Base-by-base conservation (phyloP, 164 flowering plant species). In the Macadamia integrifolia region DNA sequence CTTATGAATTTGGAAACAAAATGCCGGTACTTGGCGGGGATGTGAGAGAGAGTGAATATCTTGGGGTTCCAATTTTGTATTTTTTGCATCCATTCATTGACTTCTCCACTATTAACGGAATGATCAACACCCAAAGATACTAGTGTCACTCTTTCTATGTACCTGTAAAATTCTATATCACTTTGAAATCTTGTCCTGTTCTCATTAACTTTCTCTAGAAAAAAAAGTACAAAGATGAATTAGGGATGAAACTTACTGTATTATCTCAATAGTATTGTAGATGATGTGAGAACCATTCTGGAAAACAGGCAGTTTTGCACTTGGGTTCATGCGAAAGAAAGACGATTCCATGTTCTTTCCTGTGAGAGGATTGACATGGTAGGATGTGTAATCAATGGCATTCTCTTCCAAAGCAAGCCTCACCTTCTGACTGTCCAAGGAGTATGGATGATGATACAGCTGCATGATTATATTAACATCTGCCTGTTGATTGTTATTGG, bases 361-460 rank as follows among this genome's bases (percentile, higher is more conserved):
- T n/a, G 93, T 88, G 29, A 91, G 70, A 65, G 98, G 98, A 78
- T 91, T 93, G 72, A 86, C 84, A 77, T 81, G 97, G 82, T 80
- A 75, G 8, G 98, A 91, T 9, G 97, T 93, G 81, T 91, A 93
- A 68, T 93, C 98, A 59, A 89, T 80, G 69, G 81, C 83, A 62
- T 74, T 85, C 83, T 93, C 98, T 77, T 93, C 98, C 80, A 93
- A 80, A 60, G 92, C 91, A 64, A 93, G 88, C 78, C 98, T 86
- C 70, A 89, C 98, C 73, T 86, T 93, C 77, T 91, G 98, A 83
- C 97, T 91, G 80, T 91, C 91, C 72, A 93, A 58, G 6, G 97
- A 89, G 69, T 71, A 88, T 1, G 97, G 96, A 68, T 91, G 98
- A 75, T 91, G 98, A 78, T 89, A 91, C 14, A 93, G 80, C 87